Evolutionary conservation across 805 yeast genomes (phyloP).

Genomic region (Yarrowia deformans): DNA sequence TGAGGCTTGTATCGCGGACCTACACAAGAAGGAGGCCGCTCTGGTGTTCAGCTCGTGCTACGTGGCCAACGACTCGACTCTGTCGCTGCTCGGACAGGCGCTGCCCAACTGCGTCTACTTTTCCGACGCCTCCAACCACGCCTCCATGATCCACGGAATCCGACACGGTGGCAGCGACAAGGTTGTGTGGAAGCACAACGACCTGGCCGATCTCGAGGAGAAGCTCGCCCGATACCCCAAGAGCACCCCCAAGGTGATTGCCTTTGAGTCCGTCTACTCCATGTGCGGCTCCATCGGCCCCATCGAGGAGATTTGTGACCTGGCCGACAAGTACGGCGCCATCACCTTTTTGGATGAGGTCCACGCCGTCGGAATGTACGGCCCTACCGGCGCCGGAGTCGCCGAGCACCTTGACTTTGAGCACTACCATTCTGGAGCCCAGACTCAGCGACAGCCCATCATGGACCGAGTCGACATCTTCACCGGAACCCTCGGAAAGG

Average conservation of each 20-base stretch:
- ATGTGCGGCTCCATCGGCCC: slow-evolving; percentile 99
- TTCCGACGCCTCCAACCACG: slow-evolving; percentile 93
- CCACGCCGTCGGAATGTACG: slow-evolving; percentile 98
- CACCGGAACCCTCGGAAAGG: slow-evolving; percentile 97
- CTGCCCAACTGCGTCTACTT: slow-evolving; percentile 89
- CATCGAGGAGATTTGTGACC: slow-evolving; percentile 87
- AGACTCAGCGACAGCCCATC: slow-evolving; percentile 61
- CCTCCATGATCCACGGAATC: slow-evolving; percentile 97
- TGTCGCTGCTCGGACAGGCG: slow-evolving; percentile 88
- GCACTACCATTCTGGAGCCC: slow-evolving; percentile 73
- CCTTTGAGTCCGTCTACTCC: slow-evolving; percentile 96
- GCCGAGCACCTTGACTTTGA: slow-evolving; percentile 95
- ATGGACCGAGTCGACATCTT: slow-evolving; percentile 93
- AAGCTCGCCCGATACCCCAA: slow-evolving; percentile 80
- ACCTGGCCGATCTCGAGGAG: slow-evolving; percentile 81
- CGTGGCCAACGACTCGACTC: slow-evolving; percentile 95
- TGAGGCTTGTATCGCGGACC: slow-evolving; percentile 85
- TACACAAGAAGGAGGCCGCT: slow-evolving; percentile 95
- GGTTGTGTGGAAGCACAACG: slow-evolving; percentile 91
- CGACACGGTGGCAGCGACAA: slow-evolving; percentile 87
- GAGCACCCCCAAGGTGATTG: slow-evolving; percentile 91
- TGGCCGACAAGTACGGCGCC: slow-evolving; percentile 98
- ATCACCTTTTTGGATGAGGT: slow-evolving; percentile 97
- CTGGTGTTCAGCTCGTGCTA: slow-evolving; percentile 94
- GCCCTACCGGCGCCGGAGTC: slow-evolving; percentile 99